A percentile compares a stretch with the other conserved stretches of the same genome.
phyloP scores from a whole-genome alignment of 192 early-diverging fungal genomes.

The Linnemannia exigua region DNA sequence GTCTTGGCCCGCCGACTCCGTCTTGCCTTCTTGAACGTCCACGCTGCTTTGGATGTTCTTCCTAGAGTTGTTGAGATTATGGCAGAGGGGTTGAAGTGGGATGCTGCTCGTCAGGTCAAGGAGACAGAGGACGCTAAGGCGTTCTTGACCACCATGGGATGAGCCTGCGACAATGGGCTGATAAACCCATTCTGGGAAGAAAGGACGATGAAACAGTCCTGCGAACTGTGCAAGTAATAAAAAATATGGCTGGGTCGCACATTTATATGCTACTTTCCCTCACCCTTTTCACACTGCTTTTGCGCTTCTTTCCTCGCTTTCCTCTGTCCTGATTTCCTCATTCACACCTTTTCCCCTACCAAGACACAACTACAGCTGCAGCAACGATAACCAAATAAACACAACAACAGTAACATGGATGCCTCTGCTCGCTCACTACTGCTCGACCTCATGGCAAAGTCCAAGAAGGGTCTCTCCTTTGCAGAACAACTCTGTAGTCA shows the following conservation, averaged over 20 bases:
- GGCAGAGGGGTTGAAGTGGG: conserved; percentile 90
- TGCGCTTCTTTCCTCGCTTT: neutral
- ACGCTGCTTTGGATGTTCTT: conserved; percentile 88
- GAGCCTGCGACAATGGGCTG: no score
- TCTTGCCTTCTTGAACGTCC: conserved; percentile 94
- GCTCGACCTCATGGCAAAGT: conserved; percentile 49
- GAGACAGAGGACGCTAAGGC: conserved; percentile 79
- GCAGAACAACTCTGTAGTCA: conserved; percentile 54
- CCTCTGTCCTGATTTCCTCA: neutral
- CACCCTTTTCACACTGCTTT: neutral
- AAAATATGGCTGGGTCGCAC: no score
- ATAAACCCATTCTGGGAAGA: no score
- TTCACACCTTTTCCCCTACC: neutral
- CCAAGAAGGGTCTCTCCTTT: conserved; percentile 48
- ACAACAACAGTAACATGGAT: conserved; percentile 24
- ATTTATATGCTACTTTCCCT: neutral
- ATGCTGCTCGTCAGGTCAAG: conserved; percentile 68
- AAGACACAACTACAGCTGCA: neutral
- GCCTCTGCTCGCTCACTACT: conserved; percentile 43
- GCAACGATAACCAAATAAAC: neutral
- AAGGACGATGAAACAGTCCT: no score
- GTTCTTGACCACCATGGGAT: conserved; percentile 95
- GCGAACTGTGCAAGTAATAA: no score
- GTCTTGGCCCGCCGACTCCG: conserved; percentile 93
- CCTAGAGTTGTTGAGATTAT: conserved; percentile 94